Evolutionary conservation across 148 eudicot species (phyloP).

Genomic region (Arctostaphylos glauca): DNA sequence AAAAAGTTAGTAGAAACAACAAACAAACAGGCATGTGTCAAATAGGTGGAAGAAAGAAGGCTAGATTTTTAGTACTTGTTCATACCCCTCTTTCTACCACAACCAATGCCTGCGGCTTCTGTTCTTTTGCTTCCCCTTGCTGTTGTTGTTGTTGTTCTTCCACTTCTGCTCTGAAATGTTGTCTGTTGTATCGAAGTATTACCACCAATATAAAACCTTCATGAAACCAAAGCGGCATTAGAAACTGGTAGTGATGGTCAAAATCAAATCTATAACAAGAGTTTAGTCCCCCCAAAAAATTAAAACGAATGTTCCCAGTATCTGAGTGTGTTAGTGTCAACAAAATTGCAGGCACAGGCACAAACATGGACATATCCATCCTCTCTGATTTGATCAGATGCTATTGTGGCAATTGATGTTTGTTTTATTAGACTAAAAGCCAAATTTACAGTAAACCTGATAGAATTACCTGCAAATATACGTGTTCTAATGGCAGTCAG

Average conservation of each 20-base stretch:
- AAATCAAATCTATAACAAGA: too few relatives aligned
- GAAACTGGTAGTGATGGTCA: too few relatives aligned
- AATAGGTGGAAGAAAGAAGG: conserved; percentile 8
- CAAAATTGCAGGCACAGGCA: too few relatives aligned
- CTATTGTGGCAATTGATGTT: background rate
- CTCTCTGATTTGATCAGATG: too few relatives aligned
- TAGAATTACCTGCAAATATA: conserved; percentile 62
- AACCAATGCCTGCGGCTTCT: conserved; percentile 40
- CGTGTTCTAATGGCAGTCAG: conserved; percentile 67
- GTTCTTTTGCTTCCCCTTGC: conserved; percentile 30
- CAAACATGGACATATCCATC: background rate
- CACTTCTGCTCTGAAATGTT: conserved; percentile 28
- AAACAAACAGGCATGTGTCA: background rate
- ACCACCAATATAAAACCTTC: conserved; percentile 77
- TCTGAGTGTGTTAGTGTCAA: too few relatives aligned
- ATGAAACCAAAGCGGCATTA: conserved; percentile 6
- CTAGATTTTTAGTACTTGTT: background rate
- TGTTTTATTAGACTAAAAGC: background rate
- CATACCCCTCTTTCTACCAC: conserved; percentile 27
- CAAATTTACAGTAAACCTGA: background rate
- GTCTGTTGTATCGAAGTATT: conserved; percentile 53
- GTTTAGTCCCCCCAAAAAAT: too few relatives aligned
- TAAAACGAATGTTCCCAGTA: too few relatives aligned
- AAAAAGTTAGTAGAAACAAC: background rate
- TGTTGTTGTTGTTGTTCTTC: conserved; percentile 31